These are phyloP conservation scores for Linnemannia hyalina DNA, from an alignment of 192 early-diverging fungal species.

Conservation along the genomic window DNA sequence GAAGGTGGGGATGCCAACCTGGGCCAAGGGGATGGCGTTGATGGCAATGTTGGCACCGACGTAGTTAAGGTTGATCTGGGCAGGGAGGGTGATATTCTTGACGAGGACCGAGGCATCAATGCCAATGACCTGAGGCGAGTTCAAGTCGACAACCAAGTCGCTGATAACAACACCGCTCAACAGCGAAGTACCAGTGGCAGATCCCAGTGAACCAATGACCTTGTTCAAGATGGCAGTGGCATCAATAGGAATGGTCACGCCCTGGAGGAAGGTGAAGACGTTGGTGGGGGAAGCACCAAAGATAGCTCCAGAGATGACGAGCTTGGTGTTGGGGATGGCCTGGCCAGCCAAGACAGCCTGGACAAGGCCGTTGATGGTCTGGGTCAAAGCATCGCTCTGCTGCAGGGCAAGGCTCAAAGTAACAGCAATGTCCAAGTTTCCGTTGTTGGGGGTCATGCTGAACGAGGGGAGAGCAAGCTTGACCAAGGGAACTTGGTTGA, in stretches of 20 bases:
- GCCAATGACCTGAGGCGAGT: constrained; percentile 29
- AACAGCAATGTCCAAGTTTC: constrained; percentile 17
- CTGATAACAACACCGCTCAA: constrained; percentile 12
- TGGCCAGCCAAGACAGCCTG: constrained; percentile 18
- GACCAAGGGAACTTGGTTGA: constrained; percentile 13
- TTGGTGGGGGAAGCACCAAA: constrained; percentile 24
- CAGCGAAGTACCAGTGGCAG: constrained; percentile 10
- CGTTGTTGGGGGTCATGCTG: constrained; percentile 30
- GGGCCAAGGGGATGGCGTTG: constrained; percentile 5
- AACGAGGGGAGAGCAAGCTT: constrained; percentile 17
- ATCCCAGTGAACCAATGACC: not conserved
- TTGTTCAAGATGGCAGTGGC: constrained; percentile 17
- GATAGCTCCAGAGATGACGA: constrained; percentile 17
- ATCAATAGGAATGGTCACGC: constrained; percentile 27
- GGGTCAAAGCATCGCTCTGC: constrained; percentile 16
- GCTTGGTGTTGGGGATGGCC: not conserved
- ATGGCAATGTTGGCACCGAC: constrained; percentile 27
- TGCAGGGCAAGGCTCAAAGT: constrained; percentile 5
- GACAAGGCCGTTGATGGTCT: constrained; percentile 16
- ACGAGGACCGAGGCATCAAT: constrained; percentile 17
- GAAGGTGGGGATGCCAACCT: constrained; percentile 20
- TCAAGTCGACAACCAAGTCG: constrained; percentile 20
- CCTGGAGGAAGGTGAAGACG: constrained; percentile 23
- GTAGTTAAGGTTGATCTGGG: constrained; percentile 28
- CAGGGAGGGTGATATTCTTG: constrained; percentile 31